phyloP scores from a whole-genome alignment of 148 eudicot genomes.

The Arbutus unedo region DNA sequence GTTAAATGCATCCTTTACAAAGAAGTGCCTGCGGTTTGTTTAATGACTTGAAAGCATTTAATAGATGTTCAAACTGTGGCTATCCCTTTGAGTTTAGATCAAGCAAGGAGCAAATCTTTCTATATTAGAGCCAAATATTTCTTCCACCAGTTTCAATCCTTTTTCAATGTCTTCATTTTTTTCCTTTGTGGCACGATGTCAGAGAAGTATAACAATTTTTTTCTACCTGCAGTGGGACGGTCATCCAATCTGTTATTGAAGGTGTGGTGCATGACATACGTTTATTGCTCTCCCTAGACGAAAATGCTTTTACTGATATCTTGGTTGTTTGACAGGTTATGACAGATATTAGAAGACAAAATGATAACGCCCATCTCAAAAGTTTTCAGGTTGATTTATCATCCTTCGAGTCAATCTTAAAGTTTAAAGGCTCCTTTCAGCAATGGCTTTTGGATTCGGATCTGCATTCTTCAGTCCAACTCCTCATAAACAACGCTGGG shows the following conservation, averaged over 20 bases:
- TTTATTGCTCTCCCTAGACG: constrained; percentile 7
- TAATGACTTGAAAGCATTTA: not conserved
- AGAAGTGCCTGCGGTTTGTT: not conserved
- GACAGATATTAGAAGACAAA: constrained; percentile 45
- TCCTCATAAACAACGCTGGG: constrained; percentile 94
- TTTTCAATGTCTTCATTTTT: not conserved
- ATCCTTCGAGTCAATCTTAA: constrained; percentile 68
- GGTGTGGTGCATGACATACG: constrained; percentile 32
- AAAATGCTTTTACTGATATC: constrained; percentile 3
- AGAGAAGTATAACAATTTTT: constrained; percentile 19
- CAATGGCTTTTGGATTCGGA: constrained; percentile 67
- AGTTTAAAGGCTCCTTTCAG: constrained; percentile 54
- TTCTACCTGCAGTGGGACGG: constrained; percentile 69
- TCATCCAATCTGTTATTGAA: constrained; percentile 50
- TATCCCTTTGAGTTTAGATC: not conserved
- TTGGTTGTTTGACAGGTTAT: constrained; percentile 42
- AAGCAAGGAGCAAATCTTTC: not conserved
- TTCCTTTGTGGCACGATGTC: constrained; percentile 6
- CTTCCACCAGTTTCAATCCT: too few relatives aligned
- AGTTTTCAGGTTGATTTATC: constrained; percentile 74
- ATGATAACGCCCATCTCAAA: constrained; percentile 56
- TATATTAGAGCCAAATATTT: not conserved
- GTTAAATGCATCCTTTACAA: not conserved
- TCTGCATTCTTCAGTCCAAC: constrained; percentile 79
- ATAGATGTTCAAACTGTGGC: not conserved